Conservation (phyloP, 192 early-diverging fungal species). For the Neocallimastix lanati region DNA sequence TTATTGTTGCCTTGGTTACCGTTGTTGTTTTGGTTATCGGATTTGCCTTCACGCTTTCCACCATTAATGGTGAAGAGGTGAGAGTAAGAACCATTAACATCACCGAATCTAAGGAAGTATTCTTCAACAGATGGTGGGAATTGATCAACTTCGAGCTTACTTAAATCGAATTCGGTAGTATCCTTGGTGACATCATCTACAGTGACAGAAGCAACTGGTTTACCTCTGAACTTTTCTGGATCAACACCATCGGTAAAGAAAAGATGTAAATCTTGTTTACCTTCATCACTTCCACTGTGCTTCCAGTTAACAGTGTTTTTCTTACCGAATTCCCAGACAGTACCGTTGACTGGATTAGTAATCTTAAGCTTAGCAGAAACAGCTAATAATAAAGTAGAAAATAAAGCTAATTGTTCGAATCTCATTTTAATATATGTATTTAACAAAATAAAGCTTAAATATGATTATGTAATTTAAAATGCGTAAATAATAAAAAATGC, state of each 20-base stretch:
- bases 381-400: background rate
- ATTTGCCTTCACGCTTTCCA: background rate
- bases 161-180: background rate
- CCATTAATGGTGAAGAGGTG: background rate
- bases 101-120: background rate
- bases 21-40: too few species aligned
- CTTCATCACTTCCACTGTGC: background rate
- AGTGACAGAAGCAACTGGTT: background rate
- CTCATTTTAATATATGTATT: background rate
- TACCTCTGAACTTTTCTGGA: background rate
- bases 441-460: too few species aligned
- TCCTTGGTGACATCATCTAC: background rate
- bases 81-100: background rate
- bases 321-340: background rate
- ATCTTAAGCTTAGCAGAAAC: background rate
- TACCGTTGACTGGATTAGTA: background rate
- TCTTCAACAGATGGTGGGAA: background rate
- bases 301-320: background rate
- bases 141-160: background rate
- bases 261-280: background rate
- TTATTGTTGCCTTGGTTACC: background rate
- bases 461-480: too few species aligned
- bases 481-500: too few species aligned
- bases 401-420: background rate
- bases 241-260: background rate